Conservation (phyloP, 2,329 filamentous ascomycete genomes). For the Trichoderma afroharzianum region DNA sequence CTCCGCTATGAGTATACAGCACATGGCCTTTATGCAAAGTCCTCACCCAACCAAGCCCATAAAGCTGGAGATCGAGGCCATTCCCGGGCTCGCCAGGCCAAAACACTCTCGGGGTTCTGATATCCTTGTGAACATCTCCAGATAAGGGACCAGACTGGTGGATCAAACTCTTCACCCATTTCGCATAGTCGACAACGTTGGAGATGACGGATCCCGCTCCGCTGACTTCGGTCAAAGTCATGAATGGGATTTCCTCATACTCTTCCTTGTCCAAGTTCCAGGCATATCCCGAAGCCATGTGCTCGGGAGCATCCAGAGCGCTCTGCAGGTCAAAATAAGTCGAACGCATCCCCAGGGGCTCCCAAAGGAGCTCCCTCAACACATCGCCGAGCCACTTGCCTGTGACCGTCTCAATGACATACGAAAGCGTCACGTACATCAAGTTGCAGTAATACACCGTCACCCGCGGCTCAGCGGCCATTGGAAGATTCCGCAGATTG, state of each 20-base stretch:
- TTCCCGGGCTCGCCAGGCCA: neutral
- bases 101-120: slow-evolving; percentile 32
- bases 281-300: slow-evolving; percentile 42
- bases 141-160: slow-evolving; percentile 27
- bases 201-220: slow-evolving; percentile 43
- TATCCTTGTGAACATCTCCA: slow-evolving; percentile 25
- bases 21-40: slow-evolving; percentile 26
- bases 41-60: slow-evolving; percentile 31
- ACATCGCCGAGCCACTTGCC: slow-evolving; percentile 38
- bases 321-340: slow-evolving; percentile 36
- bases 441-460: slow-evolving; percentile 49
- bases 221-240: slow-evolving; percentile 29
- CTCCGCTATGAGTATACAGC: slow-evolving; percentile 31
- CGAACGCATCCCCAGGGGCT: slow-evolving; percentile 44
- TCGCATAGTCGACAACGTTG: slow-evolving; percentile 47
- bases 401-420: slow-evolving; percentile 44
- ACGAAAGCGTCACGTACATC: slow-evolving; percentile 44
- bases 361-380: slow-evolving; percentile 41
- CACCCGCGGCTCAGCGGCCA: slow-evolving; percentile 42
- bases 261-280: slow-evolving; percentile 31
- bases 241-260: slow-evolving; percentile 27
- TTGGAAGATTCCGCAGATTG: slow-evolving; percentile 43
- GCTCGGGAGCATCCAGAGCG: slow-evolving; percentile 23
- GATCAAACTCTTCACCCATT: slow-evolving; percentile 50
- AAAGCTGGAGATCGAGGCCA: slow-evolving; percentile 24